A percentile compares a stretch with the other conserved stretches of the same genome.
These are phyloP conservation scores for Zygoascus tannicola DNA, from an alignment of 805 yeast genomes.

Conservation along the genomic window DNA sequence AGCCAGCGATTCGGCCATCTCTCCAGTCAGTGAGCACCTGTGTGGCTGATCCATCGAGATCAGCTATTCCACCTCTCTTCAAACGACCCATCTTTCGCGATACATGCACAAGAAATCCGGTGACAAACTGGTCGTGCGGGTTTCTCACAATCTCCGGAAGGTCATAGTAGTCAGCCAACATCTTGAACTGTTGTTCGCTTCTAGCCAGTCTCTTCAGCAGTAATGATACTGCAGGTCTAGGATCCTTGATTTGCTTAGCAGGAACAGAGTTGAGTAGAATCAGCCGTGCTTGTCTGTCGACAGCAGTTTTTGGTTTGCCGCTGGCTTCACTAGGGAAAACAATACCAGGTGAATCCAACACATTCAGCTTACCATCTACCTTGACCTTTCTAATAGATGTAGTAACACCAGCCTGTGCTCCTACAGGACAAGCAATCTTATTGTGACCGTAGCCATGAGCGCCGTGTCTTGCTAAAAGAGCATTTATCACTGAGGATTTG, in stretches of 20 bases:
- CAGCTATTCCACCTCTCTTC: constrained; percentile 89
- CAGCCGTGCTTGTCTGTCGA: constrained; percentile 77
- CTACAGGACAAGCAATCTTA: constrained; percentile 83
- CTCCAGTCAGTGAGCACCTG: constrained; percentile 90
- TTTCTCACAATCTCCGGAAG: constrained; percentile 70
- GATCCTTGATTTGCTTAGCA: constrained; percentile 75
- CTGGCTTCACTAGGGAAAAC: constrained; percentile 67
- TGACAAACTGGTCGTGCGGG: constrained; percentile 68
- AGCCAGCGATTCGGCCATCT: constrained; percentile 87
- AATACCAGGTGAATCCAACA: constrained; percentile 94
- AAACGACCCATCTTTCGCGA: constrained; percentile 90
- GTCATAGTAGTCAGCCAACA: constrained; percentile 62
- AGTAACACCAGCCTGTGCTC: constrained; percentile 96
- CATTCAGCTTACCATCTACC: constrained; percentile 77
- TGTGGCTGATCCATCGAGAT: constrained; percentile 74
- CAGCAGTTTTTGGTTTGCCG: constrained; percentile 17
- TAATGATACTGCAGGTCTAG: constrained; percentile 68
- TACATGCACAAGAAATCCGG: constrained; percentile 80
- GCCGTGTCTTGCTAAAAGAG: constrained; percentile 67
- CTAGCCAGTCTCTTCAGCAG: constrained; percentile 69
- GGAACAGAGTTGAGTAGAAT: constrained; percentile 85
- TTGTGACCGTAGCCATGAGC: too few relatives aligned
- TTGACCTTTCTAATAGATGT: constrained; percentile 86
- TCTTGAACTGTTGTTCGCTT: constrained; percentile 54
- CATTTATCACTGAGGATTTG: constrained; percentile 87